Percentiles rank a stretch among this genome's conserved stretches.
phyloP scores from a whole-genome alignment of 371 early-diverging fungal species.

The Haplosporangium sp. region DNA sequence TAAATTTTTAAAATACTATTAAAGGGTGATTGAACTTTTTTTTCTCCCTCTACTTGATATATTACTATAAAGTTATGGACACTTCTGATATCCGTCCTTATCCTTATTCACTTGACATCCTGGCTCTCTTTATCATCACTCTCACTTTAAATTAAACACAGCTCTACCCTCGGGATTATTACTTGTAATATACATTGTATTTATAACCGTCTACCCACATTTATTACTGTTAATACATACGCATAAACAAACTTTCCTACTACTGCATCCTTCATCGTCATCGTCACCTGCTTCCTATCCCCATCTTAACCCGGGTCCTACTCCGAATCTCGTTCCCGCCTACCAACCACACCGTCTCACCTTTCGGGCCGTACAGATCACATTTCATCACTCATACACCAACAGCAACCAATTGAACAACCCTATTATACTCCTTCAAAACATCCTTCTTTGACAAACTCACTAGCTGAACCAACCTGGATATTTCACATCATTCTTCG shows the following conservation, averaged over 20 bases:
- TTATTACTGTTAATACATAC: no score
- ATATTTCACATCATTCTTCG: background rate
- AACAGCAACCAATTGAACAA: background rate
- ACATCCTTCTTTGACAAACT: background rate
- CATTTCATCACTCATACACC: background rate
- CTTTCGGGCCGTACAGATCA: conserved; percentile 2
- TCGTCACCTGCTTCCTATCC: conserved; percentile 9
- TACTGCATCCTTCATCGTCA: conserved; percentile 6
- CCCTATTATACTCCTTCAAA: background rate
- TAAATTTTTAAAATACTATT: no score
- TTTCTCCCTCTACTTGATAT: background rate
- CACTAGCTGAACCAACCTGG: background rate
- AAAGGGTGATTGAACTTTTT: background rate
- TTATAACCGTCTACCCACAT: no score
- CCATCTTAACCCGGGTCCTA: conserved; percentile 5
- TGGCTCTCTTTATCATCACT: no score
- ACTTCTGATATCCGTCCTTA: no score
- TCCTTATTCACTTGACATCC: no score
- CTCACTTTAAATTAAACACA: no score
- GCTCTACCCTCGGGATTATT: no score
- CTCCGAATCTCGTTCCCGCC: conserved; percentile 22
- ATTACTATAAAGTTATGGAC: no score
- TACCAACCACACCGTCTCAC: conserved; percentile 25
- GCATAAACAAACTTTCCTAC: no score
- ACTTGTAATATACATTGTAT: no score